phyloP scores from a whole-genome alignment of 257 asterid species.

The Solanum pimpinellifolium region DNA sequence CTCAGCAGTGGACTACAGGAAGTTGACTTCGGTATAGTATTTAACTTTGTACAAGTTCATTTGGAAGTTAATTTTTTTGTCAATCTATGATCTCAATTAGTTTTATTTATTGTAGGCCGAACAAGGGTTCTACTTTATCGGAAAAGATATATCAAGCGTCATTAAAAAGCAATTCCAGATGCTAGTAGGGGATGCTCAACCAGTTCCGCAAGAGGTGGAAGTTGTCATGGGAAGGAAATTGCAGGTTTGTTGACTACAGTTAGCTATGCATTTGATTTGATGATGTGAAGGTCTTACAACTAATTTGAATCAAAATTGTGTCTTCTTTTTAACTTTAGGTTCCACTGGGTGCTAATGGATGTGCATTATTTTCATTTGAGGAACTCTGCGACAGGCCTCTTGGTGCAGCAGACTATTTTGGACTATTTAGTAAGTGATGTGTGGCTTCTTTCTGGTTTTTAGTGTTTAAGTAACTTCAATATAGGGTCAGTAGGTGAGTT shows the following conservation, averaged over 20 bases:
- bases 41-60: neutral
- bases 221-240: slow-evolving; percentile 95
- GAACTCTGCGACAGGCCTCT: slow-evolving; percentile 91
- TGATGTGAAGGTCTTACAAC: neutral
- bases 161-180: slow-evolving; percentile 60
- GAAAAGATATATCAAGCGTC: slow-evolving; percentile 41
- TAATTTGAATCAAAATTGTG: neutral
- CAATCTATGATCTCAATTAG: neutral
- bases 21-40: slow-evolving; percentile 60
- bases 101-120: slow-evolving; percentile 40
- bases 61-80: neutral
- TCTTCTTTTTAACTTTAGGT: slow-evolving; percentile 27
- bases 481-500: neutral
- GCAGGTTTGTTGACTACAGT: slow-evolving; percentile 24
- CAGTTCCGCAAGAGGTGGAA: slow-evolving; percentile 66
- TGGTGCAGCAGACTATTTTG: slow-evolving; percentile 97
- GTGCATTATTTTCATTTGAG: slow-evolving; percentile 80
- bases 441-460: neutral
- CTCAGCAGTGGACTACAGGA: slow-evolving; percentile 78
- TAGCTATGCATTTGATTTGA: neutral
- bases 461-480: neutral
- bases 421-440: slow-evolving; percentile 54
- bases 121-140: slow-evolving; percentile 61
- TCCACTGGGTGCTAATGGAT: slow-evolving; percentile 75
- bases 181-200: slow-evolving; percentile 42